These are phyloP conservation scores for Ustilago vetiveriae DNA, from an alignment of 1,284 basidiomycete species.

Conservation along the genomic window DNA sequence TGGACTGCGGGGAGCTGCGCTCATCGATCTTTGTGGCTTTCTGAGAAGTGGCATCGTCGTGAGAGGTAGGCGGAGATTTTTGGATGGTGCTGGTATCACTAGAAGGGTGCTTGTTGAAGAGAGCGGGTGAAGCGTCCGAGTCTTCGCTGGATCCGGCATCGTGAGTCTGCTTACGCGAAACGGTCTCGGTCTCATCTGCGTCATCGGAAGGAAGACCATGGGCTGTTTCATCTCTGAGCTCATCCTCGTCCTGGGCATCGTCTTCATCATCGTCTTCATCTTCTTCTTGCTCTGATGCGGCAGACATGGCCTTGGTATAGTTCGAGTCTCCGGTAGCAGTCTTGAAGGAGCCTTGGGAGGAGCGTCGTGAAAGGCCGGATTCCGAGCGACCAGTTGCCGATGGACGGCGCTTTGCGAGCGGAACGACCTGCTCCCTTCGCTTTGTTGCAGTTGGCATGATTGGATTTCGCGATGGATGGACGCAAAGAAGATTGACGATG, in stretches of 20 bases:
- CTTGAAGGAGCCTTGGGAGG: constrained; percentile 35
- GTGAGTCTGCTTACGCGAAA: constrained; percentile 6
- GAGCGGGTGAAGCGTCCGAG: constrained; percentile 25
- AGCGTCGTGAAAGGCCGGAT: constrained; percentile 33
- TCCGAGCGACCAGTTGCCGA: constrained; percentile 29
- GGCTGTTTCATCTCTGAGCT: constrained; percentile 1
- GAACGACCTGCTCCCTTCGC: constrained; percentile 3
- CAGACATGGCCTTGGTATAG: background rate
- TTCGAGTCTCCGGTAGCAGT: constrained; percentile 34
- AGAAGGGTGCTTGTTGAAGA: constrained; percentile 22
- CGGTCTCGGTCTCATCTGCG: constrained; percentile 23
- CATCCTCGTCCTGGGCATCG: constrained; percentile 4
- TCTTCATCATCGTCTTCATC: constrained; percentile 15
- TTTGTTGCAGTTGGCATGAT: constrained; percentile 30
- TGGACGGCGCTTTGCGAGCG: constrained; percentile 17
- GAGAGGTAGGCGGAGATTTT: constrained; percentile 43
- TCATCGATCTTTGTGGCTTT: constrained; percentile 1
- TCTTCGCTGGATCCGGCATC: constrained; percentile 17
- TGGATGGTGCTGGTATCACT: constrained; percentile 34
- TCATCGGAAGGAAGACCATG: constrained; percentile 8
- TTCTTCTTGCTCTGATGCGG: no score
- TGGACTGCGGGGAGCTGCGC: constrained; percentile 13
- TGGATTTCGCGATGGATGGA: background rate
- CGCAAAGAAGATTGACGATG: background rate
- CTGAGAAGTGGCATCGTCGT: constrained; percentile 24